Conservation (phyloP, 768 basidiomycete genomes). For the Hydnum rufescens region DNA sequence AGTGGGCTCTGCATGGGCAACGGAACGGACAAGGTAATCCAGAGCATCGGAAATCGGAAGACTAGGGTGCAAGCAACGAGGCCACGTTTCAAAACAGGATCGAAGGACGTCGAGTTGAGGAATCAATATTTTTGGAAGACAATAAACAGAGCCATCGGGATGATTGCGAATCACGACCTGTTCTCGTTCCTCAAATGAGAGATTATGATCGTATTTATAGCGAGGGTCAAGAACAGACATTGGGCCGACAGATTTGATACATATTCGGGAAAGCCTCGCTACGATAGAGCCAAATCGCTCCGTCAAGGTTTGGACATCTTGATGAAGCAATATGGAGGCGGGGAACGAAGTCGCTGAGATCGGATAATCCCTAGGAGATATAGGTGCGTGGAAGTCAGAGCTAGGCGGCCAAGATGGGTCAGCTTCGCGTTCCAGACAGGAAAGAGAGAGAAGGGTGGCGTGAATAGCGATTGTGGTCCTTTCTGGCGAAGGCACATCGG, state of each 20-base stretch:
- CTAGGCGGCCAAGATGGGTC: slow-evolving; percentile 63
- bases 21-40: slow-evolving; percentile 60
- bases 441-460: slow-evolving; percentile 54
- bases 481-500: slow-evolving; percentile 33
- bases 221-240: slow-evolving; percentile 58
- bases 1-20: slow-evolving; percentile 67
- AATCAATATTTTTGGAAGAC: slow-evolving; percentile 40
- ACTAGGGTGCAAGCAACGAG: slow-evolving; percentile 49
- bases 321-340: slow-evolving; percentile 32
- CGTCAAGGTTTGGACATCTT: slow-evolving; percentile 53
- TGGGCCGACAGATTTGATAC: slow-evolving; percentile 41
- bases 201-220: slow-evolving; percentile 17
- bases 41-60: slow-evolving; percentile 36
- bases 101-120: slow-evolving; percentile 54
- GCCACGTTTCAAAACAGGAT: slow-evolving; percentile 67
- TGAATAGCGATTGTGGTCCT: slow-evolving; percentile 54
- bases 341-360: slow-evolving; percentile 41
- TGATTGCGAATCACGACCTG: slow-evolving; percentile 51
- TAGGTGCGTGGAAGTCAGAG: slow-evolving; percentile 39
- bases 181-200: slow-evolving; percentile 47
- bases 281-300: slow-evolving; percentile 41
- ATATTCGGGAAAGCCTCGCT: slow-evolving; percentile 34
- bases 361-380: slow-evolving; percentile 42
- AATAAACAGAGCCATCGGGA: slow-evolving; percentile 30
- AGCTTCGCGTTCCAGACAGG: slow-evolving; percentile 52